These are phyloP conservation scores for Cryptosporidium tyzzeri DNA, from an alignment of 169 alveolate genomes.

Conservation along the genomic window DNA sequence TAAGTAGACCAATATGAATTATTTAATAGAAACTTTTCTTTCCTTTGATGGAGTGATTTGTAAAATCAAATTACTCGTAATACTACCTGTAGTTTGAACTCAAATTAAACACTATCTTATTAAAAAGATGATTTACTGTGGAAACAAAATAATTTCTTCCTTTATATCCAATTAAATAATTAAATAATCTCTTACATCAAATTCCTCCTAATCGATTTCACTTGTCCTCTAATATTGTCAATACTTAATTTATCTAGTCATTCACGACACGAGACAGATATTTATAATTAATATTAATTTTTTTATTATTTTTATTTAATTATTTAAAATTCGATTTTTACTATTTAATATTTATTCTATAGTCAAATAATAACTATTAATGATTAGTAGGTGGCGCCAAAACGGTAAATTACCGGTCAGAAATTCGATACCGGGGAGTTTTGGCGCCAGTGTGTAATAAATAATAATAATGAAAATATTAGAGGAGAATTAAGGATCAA, in stretches of 20 bases:
- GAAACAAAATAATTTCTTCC: neutral
- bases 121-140: neutral
- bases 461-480: neutral
- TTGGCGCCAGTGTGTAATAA: neutral
- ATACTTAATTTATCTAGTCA: conserved; percentile 26
- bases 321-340: neutral
- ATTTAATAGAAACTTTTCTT: neutral
- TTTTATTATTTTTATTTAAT: neutral
- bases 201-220: conserved; percentile 10
- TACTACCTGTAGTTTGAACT: neutral
- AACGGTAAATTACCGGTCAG: neutral
- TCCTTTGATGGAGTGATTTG: neutral
- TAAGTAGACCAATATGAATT: neutral
- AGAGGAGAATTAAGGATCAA: neutral
- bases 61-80: neutral
- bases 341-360: neutral
- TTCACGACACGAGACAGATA: conserved; percentile 55
- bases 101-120: neutral
- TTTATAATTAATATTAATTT: neutral
- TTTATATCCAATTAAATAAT: neutral
- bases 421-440: neutral
- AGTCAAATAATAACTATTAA: conserved; percentile 1
- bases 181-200: neutral
- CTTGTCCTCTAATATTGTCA: neutral
- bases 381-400: neutral